A percentile compares a stretch with the other conserved stretches of the same genome.
phyloP scores from a whole-genome alignment of 306 rosid genomes.

The Malus orientalis region DNA sequence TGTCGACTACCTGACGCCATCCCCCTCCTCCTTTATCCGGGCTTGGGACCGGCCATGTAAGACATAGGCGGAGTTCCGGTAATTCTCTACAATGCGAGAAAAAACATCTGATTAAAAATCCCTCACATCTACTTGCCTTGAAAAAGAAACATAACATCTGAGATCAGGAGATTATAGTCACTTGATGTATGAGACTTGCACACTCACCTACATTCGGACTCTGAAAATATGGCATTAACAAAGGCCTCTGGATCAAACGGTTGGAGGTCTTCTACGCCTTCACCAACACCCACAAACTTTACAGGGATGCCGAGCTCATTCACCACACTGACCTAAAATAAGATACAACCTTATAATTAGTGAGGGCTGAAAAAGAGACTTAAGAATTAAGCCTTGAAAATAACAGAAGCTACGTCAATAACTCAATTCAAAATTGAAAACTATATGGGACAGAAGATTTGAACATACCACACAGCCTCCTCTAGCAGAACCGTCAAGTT shows the following conservation, averaged over 20 bases:
- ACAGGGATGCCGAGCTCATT: conserved; percentile 95
- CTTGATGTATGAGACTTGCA: background rate
- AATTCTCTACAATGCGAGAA: background rate
- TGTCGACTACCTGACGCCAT: too few relatives aligned
- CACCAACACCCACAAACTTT: conserved; percentile 94
- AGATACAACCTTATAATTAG: background rate
- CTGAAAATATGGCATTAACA: conserved; percentile 80
- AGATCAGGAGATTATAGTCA: background rate
- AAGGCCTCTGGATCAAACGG: conserved; percentile 94
- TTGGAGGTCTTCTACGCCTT: conserved; percentile 86
- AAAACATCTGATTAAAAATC: background rate
- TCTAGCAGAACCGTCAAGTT: conserved; percentile 94
- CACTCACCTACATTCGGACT: conserved; percentile 1
- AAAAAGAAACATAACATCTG: background rate
- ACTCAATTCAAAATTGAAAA: background rate
- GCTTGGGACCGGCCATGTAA: too few relatives aligned
- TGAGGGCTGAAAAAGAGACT: background rate
- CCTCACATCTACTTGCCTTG: too few relatives aligned
- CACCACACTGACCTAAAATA: conserved; percentile 79
- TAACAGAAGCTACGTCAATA: background rate
- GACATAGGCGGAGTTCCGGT: background rate
- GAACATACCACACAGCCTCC: conserved; percentile 93
- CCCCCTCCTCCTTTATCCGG: too few relatives aligned
- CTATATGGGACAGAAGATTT: background rate
- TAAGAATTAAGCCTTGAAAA: background rate